A percentile compares a stretch with the other conserved stretches of the same genome.
Evolutionary conservation across 2,329 filamentous ascomycete species (phyloP).

Genomic region (Tolypocladium paradoxum): DNA sequence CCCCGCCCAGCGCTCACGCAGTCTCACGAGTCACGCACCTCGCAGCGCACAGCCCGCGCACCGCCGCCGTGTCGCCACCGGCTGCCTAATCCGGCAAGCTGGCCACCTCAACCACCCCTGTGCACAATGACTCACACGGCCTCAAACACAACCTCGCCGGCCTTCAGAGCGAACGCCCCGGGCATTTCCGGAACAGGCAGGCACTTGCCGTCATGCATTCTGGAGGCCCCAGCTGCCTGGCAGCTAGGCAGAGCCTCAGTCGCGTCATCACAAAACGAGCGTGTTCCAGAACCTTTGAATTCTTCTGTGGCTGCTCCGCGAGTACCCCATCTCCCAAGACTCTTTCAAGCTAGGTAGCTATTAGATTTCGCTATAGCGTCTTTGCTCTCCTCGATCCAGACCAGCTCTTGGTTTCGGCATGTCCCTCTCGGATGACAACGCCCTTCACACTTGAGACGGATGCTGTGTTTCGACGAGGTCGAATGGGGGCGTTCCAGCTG

Average conservation of each 20-base stretch:
- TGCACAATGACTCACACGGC: slow-evolving; percentile 17
- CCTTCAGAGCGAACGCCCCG: neutral
- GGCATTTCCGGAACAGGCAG: neutral
- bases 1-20: neutral
- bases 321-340: slow-evolving; percentile 10
- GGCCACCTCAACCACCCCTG: slow-evolving; percentile 8
- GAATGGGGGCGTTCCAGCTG: neutral
- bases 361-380: slow-evolving; percentile 25
- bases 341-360: slow-evolving; percentile 22
- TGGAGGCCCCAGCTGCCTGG: neutral
- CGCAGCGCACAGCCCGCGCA: too few relatives aligned
- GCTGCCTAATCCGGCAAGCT: slow-evolving; percentile 13
- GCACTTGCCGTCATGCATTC: neutral
- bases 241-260: neutral
- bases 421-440: neutral
- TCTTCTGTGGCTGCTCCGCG: neutral
- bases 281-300: neutral
- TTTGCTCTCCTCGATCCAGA: slow-evolving; percentile 14
- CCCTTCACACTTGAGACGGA: neutral
- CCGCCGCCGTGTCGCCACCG: slow-evolving; percentile 8
- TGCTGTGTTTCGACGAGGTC: neutral
- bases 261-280: neutral
- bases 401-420: neutral
- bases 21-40: neutral
- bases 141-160: neutral